Evolutionary conservation across 2,329 filamentous ascomycete species (phyloP), one percentile per base, ranked within the genome.

Genomic region (Cercospora sp.): DNA sequence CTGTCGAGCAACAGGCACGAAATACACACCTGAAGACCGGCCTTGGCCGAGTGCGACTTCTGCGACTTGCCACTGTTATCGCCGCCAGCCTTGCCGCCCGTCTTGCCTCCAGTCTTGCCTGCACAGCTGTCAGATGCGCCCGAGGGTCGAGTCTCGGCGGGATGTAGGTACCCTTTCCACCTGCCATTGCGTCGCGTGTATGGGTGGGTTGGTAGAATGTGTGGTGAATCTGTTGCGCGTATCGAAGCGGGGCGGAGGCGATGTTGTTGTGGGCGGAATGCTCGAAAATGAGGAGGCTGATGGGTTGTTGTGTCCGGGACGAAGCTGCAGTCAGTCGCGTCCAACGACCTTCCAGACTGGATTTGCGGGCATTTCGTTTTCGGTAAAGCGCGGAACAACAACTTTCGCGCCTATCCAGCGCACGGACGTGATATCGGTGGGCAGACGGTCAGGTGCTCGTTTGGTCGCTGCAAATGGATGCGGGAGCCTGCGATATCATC

Each of bases 1-100:
- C 20, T 13, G 31, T 23, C 18, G 60, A 48, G 63, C 62, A 57
- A 59, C 26, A 57, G 45, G 26, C 42, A 20, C 39, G 57, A n/a
- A 36, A 55, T 60, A 69, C 92, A 87, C 86, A 97, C 94, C 91
- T 97, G 94, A 75, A 97, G 87, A 80, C 94, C 94, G 80, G 94
- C 94, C 82, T 95, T 94, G 79, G 93, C 92, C 77, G 93, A 97
- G 86, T 97, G 94, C 76, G 88, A 90, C 84, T 95, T 96, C 84
- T 96, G 92, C 79, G 92, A 90, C 86, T 97, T 97, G 85, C 91
- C 92, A 80, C 89, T 84, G 65, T 86, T 87, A 74, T 89, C 90
- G 77, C 86, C 87, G 64, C 77, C 77, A 73, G 88, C 87, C 86
- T 95, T 95, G 76, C 92, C 91, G 76, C 92, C 92, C 67, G 91